A percentile compares a stretch with the other conserved stretches of the same genome.
Conservation (phyloP, 2,329 filamentous ascomycete species). For the Ramularia endophylla region DNA sequence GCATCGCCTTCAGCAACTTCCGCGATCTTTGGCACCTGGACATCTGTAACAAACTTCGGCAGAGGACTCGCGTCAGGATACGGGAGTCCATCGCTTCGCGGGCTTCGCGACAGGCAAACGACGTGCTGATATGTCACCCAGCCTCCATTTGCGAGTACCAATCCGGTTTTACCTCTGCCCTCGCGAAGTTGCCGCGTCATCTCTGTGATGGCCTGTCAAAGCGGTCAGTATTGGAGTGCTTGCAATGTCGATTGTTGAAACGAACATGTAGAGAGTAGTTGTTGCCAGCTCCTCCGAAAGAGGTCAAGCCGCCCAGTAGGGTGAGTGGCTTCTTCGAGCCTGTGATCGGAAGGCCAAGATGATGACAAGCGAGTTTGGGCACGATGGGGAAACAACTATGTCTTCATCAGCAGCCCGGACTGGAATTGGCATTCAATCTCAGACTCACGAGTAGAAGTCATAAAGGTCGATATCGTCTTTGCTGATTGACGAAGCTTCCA, state of each 20-base stretch:
- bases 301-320: slow-evolving; percentile 59
- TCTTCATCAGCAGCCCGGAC: too few species aligned
- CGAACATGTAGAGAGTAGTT: slow-evolving; percentile 64
- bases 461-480: slow-evolving; percentile 53
- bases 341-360: slow-evolving; percentile 49
- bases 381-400: slow-evolving; percentile 63
- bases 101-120: slow-evolving; percentile 49
- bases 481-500: slow-evolving; percentile 43
- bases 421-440: too few species aligned
- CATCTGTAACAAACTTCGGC: slow-evolving; percentile 37
- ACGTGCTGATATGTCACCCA: slow-evolving; percentile 61
- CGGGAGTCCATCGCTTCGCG: slow-evolving; percentile 31
- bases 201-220: slow-evolving; percentile 44
- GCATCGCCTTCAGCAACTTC: slow-evolving; percentile 46
- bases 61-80: slow-evolving; percentile 48
- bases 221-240: background rate
- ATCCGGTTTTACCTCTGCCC: slow-evolving; percentile 43
- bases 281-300: slow-evolving; percentile 64
- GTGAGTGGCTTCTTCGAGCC: slow-evolving; percentile 48
- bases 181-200: slow-evolving; percentile 50
- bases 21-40: slow-evolving; percentile 37
- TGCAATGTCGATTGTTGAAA: slow-evolving; percentile 3
- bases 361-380: slow-evolving; percentile 58
- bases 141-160: slow-evolving; percentile 62
- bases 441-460: slow-evolving; percentile 58